phyloP scores from a whole-genome alignment of 768 basidiomycete genomes.

The Boletus coccyginus region DNA sequence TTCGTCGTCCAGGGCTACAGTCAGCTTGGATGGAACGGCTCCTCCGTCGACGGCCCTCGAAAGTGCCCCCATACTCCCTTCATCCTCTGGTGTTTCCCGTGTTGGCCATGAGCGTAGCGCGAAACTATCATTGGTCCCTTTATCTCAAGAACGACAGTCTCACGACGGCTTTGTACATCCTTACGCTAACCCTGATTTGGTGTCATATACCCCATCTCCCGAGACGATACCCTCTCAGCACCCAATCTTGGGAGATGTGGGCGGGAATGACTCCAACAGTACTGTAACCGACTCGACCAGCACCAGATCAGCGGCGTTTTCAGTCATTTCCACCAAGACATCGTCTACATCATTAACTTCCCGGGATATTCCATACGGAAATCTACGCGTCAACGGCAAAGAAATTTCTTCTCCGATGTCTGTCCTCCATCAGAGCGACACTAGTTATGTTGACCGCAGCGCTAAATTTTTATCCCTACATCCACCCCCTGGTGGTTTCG shows the following conservation, averaged over 20 bases:
- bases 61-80: conserved; percentile 1
- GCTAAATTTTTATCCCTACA: conserved; percentile 32
- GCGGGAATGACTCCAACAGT: conserved; percentile 49
- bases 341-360: conserved; percentile 26
- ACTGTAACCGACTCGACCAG: conserved; percentile 49
- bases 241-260: conserved; percentile 32
- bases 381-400: conserved; percentile 39
- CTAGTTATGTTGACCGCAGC: conserved; percentile 29
- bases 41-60: conserved; percentile 1
- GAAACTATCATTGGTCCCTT: conserved; percentile 23
- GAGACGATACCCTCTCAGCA: conserved; percentile 28
- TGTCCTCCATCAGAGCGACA: conserved; percentile 31
- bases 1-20: conserved; percentile 6
- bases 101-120: conserved; percentile 7
- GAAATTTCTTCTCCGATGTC: conserved; percentile 58
- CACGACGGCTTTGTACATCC: conserved; percentile 54
- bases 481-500: conserved; percentile 31
- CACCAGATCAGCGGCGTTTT: conserved; percentile 34
- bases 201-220: conserved; percentile 34
- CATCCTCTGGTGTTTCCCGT: conserved; percentile 12
- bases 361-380: conserved; percentile 14
- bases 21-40: conserved; percentile 6
- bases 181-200: conserved; percentile 78
- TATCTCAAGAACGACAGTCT: conserved; percentile 35
- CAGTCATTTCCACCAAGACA: conserved; percentile 36